phyloP scores from a whole-genome alignment of 1,284 basidiomycete species.

The Ustilago shanxiensis region DNA sequence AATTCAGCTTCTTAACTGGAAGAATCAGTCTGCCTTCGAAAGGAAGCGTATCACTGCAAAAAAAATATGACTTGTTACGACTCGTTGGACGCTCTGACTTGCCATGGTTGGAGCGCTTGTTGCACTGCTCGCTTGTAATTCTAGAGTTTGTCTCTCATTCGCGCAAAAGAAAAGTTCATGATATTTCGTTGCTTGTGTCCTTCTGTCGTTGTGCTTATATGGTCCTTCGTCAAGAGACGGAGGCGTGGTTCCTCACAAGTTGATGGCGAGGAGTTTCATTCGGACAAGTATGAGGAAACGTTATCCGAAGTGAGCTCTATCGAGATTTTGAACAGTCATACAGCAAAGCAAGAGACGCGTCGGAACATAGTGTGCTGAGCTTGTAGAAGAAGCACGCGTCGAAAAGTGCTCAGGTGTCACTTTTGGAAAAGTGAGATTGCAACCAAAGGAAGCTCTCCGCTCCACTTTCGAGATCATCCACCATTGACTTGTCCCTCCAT shows the following conservation, averaged over 20 bases:
- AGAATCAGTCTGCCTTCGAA: neutral
- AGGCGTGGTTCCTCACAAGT: too few relatives aligned
- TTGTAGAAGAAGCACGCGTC: conserved; percentile 14
- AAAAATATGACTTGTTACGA: neutral
- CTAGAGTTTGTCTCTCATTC: conserved; percentile 3
- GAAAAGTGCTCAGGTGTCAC: conserved; percentile 16
- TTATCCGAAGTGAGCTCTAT: too few relatives aligned
- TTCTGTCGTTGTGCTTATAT: neutral
- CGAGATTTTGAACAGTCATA: too few relatives aligned
- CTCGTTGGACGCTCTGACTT: neutral
- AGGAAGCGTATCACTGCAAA: neutral
- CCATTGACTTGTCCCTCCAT: neutral
- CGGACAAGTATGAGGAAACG: neutral
- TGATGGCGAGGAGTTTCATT: too few relatives aligned
- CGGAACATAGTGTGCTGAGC: neutral
- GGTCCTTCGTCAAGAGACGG: neutral
- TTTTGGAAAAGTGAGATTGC: conserved; percentile 7
- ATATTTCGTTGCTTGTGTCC: neutral
- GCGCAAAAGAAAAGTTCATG: neutral
- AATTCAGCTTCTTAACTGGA: conserved; percentile 7
- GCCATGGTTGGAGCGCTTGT: neutral
- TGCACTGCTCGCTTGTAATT: conserved; percentile 5
- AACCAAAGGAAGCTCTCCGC: neutral
- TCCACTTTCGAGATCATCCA: neutral
- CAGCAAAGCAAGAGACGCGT: conserved; percentile 5